Percentiles rank a stretch among this genome's conserved stretches.
These are phyloP conservation scores for Claviceps monticola DNA, from an alignment of 2,329 filamentous ascomycete genomes.

Conservation along the genomic window DNA sequence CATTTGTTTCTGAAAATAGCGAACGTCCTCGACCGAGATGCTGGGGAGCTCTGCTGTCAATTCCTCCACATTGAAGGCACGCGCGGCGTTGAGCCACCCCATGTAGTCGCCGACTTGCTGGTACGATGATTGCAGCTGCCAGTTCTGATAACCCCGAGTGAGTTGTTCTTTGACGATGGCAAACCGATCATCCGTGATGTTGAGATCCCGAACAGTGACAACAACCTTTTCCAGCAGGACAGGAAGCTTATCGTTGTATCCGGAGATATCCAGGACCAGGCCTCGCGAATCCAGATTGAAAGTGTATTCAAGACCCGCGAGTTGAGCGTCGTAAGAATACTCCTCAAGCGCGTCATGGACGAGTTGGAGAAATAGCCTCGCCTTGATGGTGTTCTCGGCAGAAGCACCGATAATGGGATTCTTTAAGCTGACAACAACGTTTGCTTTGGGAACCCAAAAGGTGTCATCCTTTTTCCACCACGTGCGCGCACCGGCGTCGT, in stretches of 20 bases:
- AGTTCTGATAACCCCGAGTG: constrained; percentile 66
- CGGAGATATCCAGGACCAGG: constrained; percentile 64
- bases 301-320: constrained; percentile 76
- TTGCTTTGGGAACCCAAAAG: constrained; percentile 96
- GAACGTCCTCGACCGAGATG: constrained; percentile 61
- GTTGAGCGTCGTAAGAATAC: constrained; percentile 90
- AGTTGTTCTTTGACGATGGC: constrained; percentile 81
- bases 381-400: constrained; percentile 64
- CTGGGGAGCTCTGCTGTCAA: constrained; percentile 61
- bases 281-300: constrained; percentile 61
- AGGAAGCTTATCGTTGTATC: constrained; percentile 92
- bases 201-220: constrained; percentile 67
- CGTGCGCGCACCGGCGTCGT: constrained; percentile 64
- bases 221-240: constrained; percentile 85
- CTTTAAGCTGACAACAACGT: constrained; percentile 65
- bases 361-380: constrained; percentile 68
- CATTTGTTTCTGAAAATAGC: constrained; percentile 65
- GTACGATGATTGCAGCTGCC: constrained; percentile 78
- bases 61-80: constrained; percentile 67
- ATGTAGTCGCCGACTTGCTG: constrained; percentile 76
- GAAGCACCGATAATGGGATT: constrained; percentile 70
- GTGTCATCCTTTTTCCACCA: constrained; percentile 99
- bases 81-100: constrained; percentile 64
- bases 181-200: constrained; percentile 78
- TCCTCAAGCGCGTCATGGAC: constrained; percentile 82